Evolutionary conservation across 2,329 filamentous ascomycete species (phyloP), one percentile per base, ranked within the genome.

Genomic region (Xylariaceae sp.): DNA sequence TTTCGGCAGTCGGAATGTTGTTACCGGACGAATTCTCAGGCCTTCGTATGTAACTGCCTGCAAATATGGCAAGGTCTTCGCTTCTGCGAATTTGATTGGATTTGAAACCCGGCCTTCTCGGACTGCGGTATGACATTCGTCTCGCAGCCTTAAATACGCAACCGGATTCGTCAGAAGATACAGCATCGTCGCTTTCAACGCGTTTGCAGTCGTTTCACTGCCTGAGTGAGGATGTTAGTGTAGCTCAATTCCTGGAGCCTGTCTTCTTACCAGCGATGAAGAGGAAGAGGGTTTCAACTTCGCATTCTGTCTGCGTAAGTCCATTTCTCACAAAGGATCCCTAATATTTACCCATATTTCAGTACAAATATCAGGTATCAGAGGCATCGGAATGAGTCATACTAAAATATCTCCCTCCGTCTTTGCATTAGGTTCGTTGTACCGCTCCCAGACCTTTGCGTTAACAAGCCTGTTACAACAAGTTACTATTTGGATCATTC

Each of bases 131-230:
- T 68, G 63, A 27, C 76, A 69, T 53, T 77, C 76, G 0, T 55
- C 54, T 23, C 71, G 69, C 1, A 80, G 56, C n/a, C 65, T 69
- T 4, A 55, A 48, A 43, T 74, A 70, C 0, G 73, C 66, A 1
- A 61, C 59, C 0, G 74, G 75, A 19, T 67, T 69, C 11, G 69
- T 71, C 16, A 71, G 65, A 40, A 79, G 56, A 55, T 74, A 68
- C 16, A 77, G 66, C 40, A 79, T 41, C 2, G 68, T 74, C 25
- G 67, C 62, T 1, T 73, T 67, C 5, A 80, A 65, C 2, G 68
- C 67, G 1, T 70, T 71, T 0, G 76, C 69, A 0, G 74, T 75
- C 12, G 74, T 78, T 48, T 80, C 76, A n/a, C n/a, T n/a, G n/a
- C n/a, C n/a, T n/a, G n/a, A n/a, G n/a, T n/a, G n/a, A n/a, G n/a